Evolutionary conservation across 306 rosid genomes (phyloP).

Genomic region (Astragalus membranaceus): DNA sequence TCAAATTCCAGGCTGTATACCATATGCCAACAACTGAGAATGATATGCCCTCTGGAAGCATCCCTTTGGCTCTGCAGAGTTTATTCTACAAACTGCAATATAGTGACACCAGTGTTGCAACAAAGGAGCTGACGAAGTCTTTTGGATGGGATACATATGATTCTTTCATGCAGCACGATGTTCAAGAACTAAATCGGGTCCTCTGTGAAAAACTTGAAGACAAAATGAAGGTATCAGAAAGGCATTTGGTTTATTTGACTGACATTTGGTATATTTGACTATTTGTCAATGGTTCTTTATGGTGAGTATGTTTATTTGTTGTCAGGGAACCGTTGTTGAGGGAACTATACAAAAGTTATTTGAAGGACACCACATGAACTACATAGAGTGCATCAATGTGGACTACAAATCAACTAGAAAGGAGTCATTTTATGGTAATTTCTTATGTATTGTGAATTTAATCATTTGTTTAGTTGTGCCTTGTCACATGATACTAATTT

Average conservation of each 20-base stretch:
- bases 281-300: neutral
- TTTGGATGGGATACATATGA: conserved; percentile 92
- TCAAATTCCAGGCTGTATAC: conserved; percentile 70
- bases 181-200: conserved; percentile 74
- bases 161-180: conserved; percentile 90
- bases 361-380: conserved; percentile 96
- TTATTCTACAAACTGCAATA: conserved; percentile 78
- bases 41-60: conserved; percentile 75
- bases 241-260: neutral
- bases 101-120: conserved; percentile 72
- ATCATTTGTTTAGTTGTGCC: neutral
- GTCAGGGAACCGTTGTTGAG: conserved; percentile 94
- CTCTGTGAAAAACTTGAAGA: conserved; percentile 79
- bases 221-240: conserved; percentile 59
- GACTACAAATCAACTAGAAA: conserved; percentile 93
- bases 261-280: neutral
- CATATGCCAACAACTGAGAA: conserved; percentile 90
- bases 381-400: conserved; percentile 90
- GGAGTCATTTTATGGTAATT: conserved; percentile 91
- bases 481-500: conserved; percentile 8
- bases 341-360: conserved; percentile 92
- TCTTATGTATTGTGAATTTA: neutral
- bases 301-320: neutral
- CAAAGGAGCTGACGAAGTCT: conserved; percentile 78
- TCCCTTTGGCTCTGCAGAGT: conserved; percentile 79